A percentile compares a stretch with the other conserved stretches of the same genome.
Evolutionary conservation across 1,284 basidiomycete genomes (phyloP).

Genomic region (Anthracocystis setariae): DNA sequence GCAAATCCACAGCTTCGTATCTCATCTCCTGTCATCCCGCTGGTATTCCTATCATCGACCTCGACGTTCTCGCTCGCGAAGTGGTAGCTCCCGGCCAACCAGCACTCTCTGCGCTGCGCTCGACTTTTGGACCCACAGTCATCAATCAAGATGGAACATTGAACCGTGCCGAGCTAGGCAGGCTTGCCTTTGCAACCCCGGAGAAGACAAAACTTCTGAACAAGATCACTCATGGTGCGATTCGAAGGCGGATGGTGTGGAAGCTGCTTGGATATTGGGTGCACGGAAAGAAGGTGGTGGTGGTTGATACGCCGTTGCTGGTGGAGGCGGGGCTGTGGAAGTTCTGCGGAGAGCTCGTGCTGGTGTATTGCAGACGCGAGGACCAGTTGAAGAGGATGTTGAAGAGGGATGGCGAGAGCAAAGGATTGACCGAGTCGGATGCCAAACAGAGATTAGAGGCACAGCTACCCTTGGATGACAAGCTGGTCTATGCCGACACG

Average conservation of each 20-base stretch:
- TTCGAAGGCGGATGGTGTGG: slow-evolving; percentile 80
- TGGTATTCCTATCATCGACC: slow-evolving; percentile 84
- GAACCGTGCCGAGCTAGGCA: slow-evolving; percentile 84
- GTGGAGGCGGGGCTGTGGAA: slow-evolving; percentile 89
- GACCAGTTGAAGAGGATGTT: slow-evolving; percentile 64
- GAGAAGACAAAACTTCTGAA: slow-evolving; percentile 80
- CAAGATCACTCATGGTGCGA: slow-evolving; percentile 87
- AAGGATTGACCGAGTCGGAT: slow-evolving; percentile 70
- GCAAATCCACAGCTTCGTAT: slow-evolving; percentile 82
- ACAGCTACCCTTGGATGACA: slow-evolving; percentile 82
- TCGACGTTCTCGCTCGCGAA: slow-evolving; percentile 86
- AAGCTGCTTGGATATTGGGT: slow-evolving; percentile 80
- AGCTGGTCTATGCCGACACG: slow-evolving; percentile 83
- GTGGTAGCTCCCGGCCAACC: slow-evolving; percentile 87
- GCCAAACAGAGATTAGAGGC: slow-evolving; percentile 80
- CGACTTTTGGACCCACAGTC: slow-evolving; percentile 78
- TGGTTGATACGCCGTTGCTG: slow-evolving; percentile 92
- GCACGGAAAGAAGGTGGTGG: slow-evolving; percentile 78
- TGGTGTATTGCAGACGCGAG: slow-evolving; percentile 76
- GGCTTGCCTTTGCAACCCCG: slow-evolving; percentile 78
- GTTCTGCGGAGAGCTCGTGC: slow-evolving; percentile 82
- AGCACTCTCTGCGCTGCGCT: slow-evolving; percentile 77
- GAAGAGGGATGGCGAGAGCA: slow-evolving; percentile 47
- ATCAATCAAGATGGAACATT: slow-evolving; percentile 78
- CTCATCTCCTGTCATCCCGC: slow-evolving; percentile 74